A percentile compares a stretch with the other conserved stretches of the same genome.
Evolutionary conservation across 192 early-diverging fungal genomes (phyloP).

Genomic region (Gaertneriomyces semiglobifer): DNA sequence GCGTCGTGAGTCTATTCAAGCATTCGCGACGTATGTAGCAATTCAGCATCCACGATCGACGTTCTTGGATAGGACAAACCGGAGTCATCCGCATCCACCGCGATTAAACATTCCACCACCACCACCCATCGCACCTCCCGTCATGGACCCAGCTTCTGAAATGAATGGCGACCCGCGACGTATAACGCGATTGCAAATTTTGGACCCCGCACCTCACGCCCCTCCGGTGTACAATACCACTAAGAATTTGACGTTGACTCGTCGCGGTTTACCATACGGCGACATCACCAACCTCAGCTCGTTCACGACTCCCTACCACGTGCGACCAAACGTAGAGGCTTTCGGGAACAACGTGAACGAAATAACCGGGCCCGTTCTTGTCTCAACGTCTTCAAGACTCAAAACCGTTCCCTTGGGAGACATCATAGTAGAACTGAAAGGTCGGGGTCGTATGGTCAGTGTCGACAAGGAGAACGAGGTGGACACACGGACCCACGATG

Average conservation of each 20-base stretch:
- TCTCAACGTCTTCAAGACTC: neutral
- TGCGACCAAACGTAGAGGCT: neutral
- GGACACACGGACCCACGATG: neutral
- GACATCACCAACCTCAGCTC: neutral
- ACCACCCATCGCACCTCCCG: neutral
- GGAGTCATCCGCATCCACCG: neutral
- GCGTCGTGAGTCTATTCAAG: neutral
- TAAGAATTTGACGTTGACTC: too few relatives aligned
- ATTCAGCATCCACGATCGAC: too few relatives aligned
- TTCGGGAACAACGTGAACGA: neutral
- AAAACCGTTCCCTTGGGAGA: slow-evolving; percentile 1
- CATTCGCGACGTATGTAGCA: too few relatives aligned
- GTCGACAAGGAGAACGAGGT: too few relatives aligned
- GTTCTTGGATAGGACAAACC: too few relatives aligned
- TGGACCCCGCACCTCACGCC: neutral
- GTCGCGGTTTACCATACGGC: neutral
- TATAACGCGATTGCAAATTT: neutral
- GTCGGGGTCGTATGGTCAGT: too few relatives aligned
- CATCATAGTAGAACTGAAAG: neutral
- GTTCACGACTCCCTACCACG: neutral
- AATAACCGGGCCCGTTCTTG: neutral
- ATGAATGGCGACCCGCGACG: neutral
- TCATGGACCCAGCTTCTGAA: neutral
- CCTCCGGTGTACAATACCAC: neutral
- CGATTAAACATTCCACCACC: slow-evolving; percentile 3